Base-by-base conservation (phyloP, 1,284 basidiomycete genomes). In the Ganoderma lucidum region DNA sequence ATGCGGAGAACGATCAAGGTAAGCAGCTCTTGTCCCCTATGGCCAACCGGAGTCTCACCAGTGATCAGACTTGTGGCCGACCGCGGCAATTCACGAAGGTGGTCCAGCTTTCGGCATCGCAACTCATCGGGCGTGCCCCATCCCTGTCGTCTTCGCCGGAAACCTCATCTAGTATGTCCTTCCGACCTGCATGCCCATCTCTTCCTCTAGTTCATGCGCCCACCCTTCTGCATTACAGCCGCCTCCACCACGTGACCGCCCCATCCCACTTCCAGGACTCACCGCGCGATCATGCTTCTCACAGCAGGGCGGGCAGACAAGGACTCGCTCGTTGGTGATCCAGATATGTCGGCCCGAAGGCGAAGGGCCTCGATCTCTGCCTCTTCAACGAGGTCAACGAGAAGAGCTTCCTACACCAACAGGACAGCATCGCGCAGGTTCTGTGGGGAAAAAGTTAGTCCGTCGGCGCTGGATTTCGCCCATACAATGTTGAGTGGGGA, bases 371-470 rank as follows among this genome's bases (percentile, higher is more conserved):
- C 70, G 92, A 92, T 75, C 80, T 82, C 62, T 94, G 94, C 75
- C 78, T 96, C 65, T 83, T 97, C 68, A 96, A 96, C 74, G 96
- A 97, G 78, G 93, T 97, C 2, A 86, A 93, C 71, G 96, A 96
- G 80, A 93, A 96, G 79, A 92, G 89, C 67, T 97, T 96, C 80
- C 80, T 95, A 70, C 87, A 90, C 75, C 96, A 97, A 79, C 96
- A 97, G 80, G 92, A 96, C 74, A 95, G 94, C 68, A 90, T 97
- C 4, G 94, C 95, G 15, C 94, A 96, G 80, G 92, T 97, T 12
- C 80, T 97, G 68, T 89, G 93, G 73, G 94, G 92, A 32, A 94
- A 92, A 78, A 87, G 92, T 89, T 73, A 66, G 84, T 77, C 4
- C 23, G 23, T 23, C 23, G 23, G 23, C 23, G 23, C 23, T 23